Evolutionary conservation across 2,329 filamentous ascomycete genomes (phyloP).

Genomic region (Aspergillus japonicus): DNA sequence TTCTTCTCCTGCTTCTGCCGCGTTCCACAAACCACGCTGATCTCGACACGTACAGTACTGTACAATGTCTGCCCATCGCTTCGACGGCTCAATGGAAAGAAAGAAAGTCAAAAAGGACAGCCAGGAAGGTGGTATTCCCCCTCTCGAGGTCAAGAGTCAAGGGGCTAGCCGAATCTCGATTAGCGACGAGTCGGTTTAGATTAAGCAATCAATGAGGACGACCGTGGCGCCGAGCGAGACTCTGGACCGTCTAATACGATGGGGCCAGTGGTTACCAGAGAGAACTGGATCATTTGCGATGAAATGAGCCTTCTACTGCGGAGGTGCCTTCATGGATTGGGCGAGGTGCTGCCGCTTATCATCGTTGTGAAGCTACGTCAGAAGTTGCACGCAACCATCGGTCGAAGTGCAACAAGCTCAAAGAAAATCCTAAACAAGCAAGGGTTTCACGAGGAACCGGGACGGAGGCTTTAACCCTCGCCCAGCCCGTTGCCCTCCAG

Average conservation of each 20-base stretch:
- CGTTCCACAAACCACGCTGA: neutral
- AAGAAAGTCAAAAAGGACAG: neutral
- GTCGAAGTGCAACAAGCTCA: neutral
- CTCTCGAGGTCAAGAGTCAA: neutral
- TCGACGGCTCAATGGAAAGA: neutral
- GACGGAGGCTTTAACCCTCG: no score
- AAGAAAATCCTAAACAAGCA: neutral
- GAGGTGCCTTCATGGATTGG: no score
- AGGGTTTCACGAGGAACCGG: neutral
- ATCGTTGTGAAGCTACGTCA: no score
- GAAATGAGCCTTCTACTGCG: neutral
- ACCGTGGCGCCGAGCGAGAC: constrained; percentile 15
- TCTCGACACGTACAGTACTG: neutral
- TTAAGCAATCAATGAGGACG: constrained; percentile 21
- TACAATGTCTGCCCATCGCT: neutral
- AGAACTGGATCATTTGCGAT: neutral
- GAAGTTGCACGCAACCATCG: neutral
- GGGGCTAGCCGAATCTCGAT: neutral
- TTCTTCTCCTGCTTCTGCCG: neutral
- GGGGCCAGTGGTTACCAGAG: neutral
- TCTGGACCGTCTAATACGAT: neutral
- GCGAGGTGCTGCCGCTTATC: no score
- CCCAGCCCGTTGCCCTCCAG: no score
- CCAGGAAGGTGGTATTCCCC: no score
- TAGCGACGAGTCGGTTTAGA: constrained; percentile 18